phyloP scores from a whole-genome alignment of 495 filamentous ascomycete genomes.

The Sphaerosporella brunnea region DNA sequence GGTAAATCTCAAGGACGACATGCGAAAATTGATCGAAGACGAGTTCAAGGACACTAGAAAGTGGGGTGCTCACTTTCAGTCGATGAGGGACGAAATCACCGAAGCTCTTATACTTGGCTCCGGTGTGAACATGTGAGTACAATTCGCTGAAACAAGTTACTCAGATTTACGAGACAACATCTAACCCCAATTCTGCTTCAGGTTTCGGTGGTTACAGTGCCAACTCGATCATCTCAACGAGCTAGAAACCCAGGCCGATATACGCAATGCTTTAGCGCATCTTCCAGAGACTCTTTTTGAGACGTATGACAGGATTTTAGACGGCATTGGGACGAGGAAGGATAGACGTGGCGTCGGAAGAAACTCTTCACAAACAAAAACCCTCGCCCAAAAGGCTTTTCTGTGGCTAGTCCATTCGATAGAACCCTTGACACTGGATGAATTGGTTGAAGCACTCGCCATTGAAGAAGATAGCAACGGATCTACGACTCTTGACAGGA shows the following conservation, averaged over 20 bases:
- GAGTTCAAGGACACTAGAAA: neutral
- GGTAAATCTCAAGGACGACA: neutral
- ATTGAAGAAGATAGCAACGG: neutral
- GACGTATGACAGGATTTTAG: conserved; percentile 27
- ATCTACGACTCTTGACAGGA: neutral
- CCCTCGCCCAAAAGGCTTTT: neutral
- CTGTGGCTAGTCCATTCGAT: neutral
- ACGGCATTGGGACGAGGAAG: conserved; percentile 16
- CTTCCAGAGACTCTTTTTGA: conserved; percentile 27
- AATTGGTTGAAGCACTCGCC: neutral
- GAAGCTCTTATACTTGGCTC: neutral
- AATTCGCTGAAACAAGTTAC: neutral
- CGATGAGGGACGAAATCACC: neutral
- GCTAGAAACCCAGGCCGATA: conserved; percentile 8
- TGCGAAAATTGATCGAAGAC: neutral
- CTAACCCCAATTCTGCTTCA: conserved; percentile 6
- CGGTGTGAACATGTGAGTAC: neutral
- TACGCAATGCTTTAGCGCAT: conserved; percentile 19
- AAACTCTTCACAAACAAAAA: too few relatives aligned
- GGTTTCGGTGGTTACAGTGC: conserved; percentile 31
- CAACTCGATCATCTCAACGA: conserved; percentile 26
- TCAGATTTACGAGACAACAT: neutral
- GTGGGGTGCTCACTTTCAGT: neutral
- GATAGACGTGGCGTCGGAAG: too few relatives aligned
- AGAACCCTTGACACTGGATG: neutral